Base-by-base conservation (phyloP, 768 basidiomycete species). In the Zangia roseola region DNA sequence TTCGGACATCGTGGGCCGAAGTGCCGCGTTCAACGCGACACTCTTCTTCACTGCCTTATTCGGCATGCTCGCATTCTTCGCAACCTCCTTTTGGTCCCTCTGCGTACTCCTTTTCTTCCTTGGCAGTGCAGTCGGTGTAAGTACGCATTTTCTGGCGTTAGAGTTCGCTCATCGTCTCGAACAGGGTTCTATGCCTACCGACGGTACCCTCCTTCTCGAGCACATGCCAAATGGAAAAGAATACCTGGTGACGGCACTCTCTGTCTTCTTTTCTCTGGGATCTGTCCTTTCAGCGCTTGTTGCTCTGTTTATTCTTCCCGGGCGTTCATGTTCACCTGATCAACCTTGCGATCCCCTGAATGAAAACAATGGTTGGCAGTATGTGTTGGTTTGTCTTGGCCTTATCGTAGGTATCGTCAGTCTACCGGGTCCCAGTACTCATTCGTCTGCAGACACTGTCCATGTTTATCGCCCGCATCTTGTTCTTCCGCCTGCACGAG, bases 241-340 rank as follows among this genome's bases (percentile, higher is more conserved):
- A 59, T 93, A 95, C 64, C 80, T 98, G 25, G 85, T 97, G 45
- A 95, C 92, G 0, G 88, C 86, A 0, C 79, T 97, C 20, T 93
- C 92, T 5, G 81, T 94, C n/a, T 98, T 97, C 74, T 97, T 97
- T 75, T 94, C 92, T 6, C 69, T 97, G 33, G 95, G 95, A 39
- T 85, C 94, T 0, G 91, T 98, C 36, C 65, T 97, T 5, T 75
- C 92, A 2, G 91, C 94, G 0, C 63, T 92, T 10, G 81, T 94
- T 30, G 91, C 84, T 31, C 78, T 94, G 28, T 45, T 86, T 40
- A 76, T 94, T 44, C 79, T 99, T 30, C 97, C 97, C 1, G 71
- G 75, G 14, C 77, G 80, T 56, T 89, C 89, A 0, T 91, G 89
- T 57, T 71, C 73, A n/a, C 61, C 65, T 20, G 60, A 5, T 61